Percentiles rank a stretch among this genome's conserved stretches.
These are phyloP conservation scores for Camelina sativa DNA, from an alignment of 345 rosid species.

Conservation along the genomic window DNA sequence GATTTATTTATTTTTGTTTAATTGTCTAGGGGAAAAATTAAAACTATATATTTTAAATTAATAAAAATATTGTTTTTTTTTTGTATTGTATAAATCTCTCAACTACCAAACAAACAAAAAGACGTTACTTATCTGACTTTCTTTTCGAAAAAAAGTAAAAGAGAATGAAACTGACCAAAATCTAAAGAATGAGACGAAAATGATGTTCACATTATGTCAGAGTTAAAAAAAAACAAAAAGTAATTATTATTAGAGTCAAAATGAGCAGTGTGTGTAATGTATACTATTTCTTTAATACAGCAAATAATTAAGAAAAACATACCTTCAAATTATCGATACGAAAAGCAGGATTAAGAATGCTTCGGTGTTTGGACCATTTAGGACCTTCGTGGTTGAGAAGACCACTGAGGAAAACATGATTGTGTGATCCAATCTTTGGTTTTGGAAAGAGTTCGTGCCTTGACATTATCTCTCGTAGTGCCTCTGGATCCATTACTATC, in stretches of 20 bases:
- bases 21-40: background rate
- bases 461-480: conserved; percentile 47
- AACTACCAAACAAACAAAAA: conserved; percentile 19
- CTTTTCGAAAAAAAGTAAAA: conserved; percentile 28
- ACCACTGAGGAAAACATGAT: conserved; percentile 48
- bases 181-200: conserved; percentile 41
- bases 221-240: conserved; percentile 8
- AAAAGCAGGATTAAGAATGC: conserved; percentile 59
- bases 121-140: conserved; percentile 41
- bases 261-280: conserved; percentile 33
- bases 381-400: conserved; percentile 52
- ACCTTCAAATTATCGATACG: conserved; percentile 62
- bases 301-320: background rate
- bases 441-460: conserved; percentile 50
- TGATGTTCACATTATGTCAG: conserved; percentile 42
- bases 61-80: background rate
- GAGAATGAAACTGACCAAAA: conserved; percentile 40
- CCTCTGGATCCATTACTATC: conserved; percentile 51
- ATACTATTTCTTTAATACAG: background rate
- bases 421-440: conserved; percentile 42
- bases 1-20: background rate
- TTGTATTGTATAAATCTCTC: background rate
- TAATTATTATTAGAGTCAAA: conserved; percentile 14
- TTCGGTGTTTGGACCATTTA: conserved; percentile 61
- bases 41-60: background rate